Base-by-base conservation (phyloP, 2,329 filamentous ascomycete genomes). In the Cladophialophora yegresii region DNA sequence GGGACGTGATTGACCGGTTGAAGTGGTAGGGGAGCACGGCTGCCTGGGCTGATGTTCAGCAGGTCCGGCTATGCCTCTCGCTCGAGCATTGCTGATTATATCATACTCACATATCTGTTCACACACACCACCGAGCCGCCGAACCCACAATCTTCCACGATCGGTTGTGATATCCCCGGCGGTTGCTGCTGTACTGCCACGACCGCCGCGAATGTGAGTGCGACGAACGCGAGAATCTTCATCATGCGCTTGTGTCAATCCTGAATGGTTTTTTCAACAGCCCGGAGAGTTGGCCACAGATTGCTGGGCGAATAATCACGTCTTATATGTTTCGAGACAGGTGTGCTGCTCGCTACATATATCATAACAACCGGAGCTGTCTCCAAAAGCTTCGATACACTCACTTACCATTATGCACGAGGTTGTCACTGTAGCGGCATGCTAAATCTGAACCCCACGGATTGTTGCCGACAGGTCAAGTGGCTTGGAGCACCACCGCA, bases 21-120 rank as follows among this genome's bases (percentile, higher is more conserved):
- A 79, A 79, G 59, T 75, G 76, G 62, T 78, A 77, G 1, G 77
- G 77, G 40, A 73, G 63, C 3, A 74, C 73, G 4, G 73, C 68
- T 50, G 53, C 60, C 63, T 65, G 33, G 4, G 20, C 40, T n/a
- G 20, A 30, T 54, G n/a, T n/a, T 7, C 26, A 28, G 26, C 26
- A 6, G 26, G 26, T 28, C 26, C 6, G 26, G 6, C 26, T 3
- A 28, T 3, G 26, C 26, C 26, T 28, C 26, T 28, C 6, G 26
- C 3, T 28, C 3, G 3, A 28, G 26, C 26, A 28, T 28, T 28
- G 26, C 26, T 28, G 26, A 28, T 28, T 3, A 28, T 28, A 28
- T 28, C 26, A 6, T 6, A 43, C 72, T 67, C 65, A 74, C 77
- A 71, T 78, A 79, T 63, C 72, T 74, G 49, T 78, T 75, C 49